Evolutionary conservation across 2,329 filamentous ascomycete genomes (phyloP).

Genomic region (Lachnellula suecica): DNA sequence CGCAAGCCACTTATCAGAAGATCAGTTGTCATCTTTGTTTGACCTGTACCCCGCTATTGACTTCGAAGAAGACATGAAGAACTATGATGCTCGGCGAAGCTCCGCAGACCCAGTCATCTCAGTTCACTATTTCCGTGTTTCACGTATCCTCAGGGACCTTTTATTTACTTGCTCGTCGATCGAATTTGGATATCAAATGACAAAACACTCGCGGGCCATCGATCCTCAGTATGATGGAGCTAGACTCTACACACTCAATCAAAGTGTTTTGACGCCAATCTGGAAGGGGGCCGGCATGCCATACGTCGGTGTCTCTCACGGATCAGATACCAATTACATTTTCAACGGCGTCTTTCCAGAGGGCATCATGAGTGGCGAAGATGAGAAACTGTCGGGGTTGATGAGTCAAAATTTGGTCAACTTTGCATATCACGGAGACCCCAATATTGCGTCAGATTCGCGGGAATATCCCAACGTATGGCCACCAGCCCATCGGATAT

Average conservation of each 20-base stretch:
- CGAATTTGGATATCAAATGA: neutral
- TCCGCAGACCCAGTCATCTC: neutral
- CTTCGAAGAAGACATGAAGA: neutral
- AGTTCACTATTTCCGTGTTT: neutral
- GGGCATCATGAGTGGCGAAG: neutral
- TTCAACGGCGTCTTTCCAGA: slow-evolving; percentile 15
- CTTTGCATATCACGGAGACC: slow-evolving; percentile 1
- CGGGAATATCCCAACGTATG: neutral
- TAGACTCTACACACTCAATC: neutral
- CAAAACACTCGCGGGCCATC: neutral
- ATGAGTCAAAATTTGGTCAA: no score
- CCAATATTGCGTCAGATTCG: neutral
- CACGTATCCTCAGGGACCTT: slow-evolving; percentile 2
- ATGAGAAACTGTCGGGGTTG: no score
- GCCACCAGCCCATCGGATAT: neutral
- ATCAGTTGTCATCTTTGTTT: neutral
- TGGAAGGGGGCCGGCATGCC: slow-evolving; percentile 8
- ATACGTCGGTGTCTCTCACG: slow-evolving; percentile 7
- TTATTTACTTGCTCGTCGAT: slow-evolving; percentile 6
- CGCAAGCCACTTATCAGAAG: neutral
- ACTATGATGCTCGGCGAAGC: neutral
- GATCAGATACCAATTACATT: slow-evolving; percentile 12
- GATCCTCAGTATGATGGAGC: neutral
- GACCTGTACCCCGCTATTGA: neutral
- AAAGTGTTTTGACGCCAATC: slow-evolving; percentile 3